Percentiles rank a stretch among this genome's conserved stretches.
Evolutionary conservation across 768 basidiomycete species (phyloP).

Genomic region (Kwoniella europaea): DNA sequence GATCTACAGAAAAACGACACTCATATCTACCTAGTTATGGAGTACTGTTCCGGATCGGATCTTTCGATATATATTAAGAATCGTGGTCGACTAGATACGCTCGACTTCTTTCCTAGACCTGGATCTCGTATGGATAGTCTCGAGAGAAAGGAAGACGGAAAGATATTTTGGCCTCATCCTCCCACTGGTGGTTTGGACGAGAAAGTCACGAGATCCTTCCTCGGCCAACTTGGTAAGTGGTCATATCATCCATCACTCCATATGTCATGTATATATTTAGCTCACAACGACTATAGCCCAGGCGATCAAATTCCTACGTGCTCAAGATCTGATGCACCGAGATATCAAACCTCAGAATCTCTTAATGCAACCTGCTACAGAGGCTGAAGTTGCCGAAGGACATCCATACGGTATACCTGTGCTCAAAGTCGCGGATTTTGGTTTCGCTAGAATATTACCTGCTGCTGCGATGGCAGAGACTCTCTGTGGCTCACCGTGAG

Average conservation of each 20-base stretch:
- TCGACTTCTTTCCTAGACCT: constrained; percentile 74
- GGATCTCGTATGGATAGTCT: constrained; percentile 62
- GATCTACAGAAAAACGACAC: constrained; percentile 60
- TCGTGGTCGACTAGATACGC: constrained; percentile 85
- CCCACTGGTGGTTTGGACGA: constrained; percentile 87
- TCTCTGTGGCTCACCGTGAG: constrained; percentile 93
- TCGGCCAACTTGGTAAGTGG: constrained; percentile 80
- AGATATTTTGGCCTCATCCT: constrained; percentile 89
- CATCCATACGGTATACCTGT: constrained; percentile 92
- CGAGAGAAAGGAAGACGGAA: constrained; percentile 37
- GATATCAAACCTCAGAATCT: constrained; percentile 98
- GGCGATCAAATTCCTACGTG: constrained; percentile 88
- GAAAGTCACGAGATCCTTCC: constrained; percentile 85
- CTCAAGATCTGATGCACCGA: constrained; percentile 87
- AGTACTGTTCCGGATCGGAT: constrained; percentile 94
- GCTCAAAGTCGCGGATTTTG: constrained; percentile 97
- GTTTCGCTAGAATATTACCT: constrained; percentile 90
- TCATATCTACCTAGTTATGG: constrained; percentile 88
- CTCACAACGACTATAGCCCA: constrained; percentile 66
- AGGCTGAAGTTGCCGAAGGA: constrained; percentile 78
- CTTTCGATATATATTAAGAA: constrained; percentile 97
- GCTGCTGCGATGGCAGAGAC: constrained; percentile 96
- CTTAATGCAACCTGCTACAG: constrained; percentile 78
- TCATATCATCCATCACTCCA: neutral
- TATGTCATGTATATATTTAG: neutral